These are phyloP conservation scores for Chalciporus pseudorubinellus DNA, from an alignment of 768 basidiomycete species.

Conservation along the genomic window DNA sequence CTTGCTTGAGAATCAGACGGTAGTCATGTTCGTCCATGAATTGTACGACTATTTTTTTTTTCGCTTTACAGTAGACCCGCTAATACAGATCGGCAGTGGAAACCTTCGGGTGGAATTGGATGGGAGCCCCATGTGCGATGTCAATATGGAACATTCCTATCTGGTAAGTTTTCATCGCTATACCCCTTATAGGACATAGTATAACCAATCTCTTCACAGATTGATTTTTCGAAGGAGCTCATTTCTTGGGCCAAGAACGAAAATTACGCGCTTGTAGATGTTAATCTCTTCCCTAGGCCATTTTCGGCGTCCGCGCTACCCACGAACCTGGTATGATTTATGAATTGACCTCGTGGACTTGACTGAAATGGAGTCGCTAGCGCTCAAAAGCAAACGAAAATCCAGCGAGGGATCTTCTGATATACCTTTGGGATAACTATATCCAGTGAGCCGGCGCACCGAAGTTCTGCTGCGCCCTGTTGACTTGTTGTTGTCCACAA, in stretches of 20 bases:
- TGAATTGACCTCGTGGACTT: neutral
- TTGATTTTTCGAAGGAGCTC: slow-evolving; percentile 80
- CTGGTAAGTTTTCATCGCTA: slow-evolving; percentile 48
- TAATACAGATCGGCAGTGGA: slow-evolving; percentile 51
- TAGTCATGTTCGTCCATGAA: slow-evolving; percentile 91
- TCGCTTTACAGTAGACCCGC: neutral
- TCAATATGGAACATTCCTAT: slow-evolving; percentile 79
- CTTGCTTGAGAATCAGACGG: slow-evolving; percentile 69
- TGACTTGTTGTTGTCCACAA: neutral
- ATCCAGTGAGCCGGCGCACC: slow-evolving; percentile 62
- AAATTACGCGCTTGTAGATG: slow-evolving; percentile 76
- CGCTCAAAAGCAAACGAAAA: slow-evolving; percentile 43
- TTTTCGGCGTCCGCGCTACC: slow-evolving; percentile 27
- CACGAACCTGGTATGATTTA: slow-evolving; percentile 31
- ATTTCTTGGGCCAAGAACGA: slow-evolving; percentile 71
- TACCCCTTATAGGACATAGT: neutral
- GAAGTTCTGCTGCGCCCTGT: neutral
- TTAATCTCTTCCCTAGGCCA: slow-evolving; percentile 77
- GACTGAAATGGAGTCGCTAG: slow-evolving; percentile 22
- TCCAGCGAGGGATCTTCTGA: slow-evolving; percentile 57
- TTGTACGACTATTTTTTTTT: slow-evolving; percentile 56
- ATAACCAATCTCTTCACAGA: slow-evolving; percentile 43
- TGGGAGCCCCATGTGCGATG: slow-evolving; percentile 66
- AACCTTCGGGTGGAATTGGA: slow-evolving; percentile 84
- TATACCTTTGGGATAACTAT: slow-evolving; percentile 96